Base-by-base conservation (phyloP, 805 yeast species). In the Nakazawaea populi region DNA sequence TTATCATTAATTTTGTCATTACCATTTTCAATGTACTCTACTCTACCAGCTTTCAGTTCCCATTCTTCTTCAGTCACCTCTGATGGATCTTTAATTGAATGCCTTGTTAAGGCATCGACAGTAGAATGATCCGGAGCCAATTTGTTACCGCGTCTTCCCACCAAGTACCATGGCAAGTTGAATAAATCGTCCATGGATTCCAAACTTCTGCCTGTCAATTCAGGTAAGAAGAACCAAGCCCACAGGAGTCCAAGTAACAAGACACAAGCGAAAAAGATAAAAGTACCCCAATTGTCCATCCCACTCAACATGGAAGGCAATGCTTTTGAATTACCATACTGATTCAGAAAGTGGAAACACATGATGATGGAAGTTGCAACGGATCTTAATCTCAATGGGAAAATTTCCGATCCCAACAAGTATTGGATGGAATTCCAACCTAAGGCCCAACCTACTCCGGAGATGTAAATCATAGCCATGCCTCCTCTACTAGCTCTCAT, bases 371-470 rank as follows among this genome's bases (percentile, higher is more conserved):
- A 71, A 44, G 42, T 46, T 12, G 49, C 49, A 7, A 42, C 47
- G 10, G 52, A 50, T 45, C 52, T 50, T 43, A 50, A 45, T 51
- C 73, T 69, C 58, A 79, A 63, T 24, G 84, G 84, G 58, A 79
- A 72, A 48, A 80, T 70, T 59, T 80, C 85, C 4, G 83, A 70
- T 51, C 77, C 77, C 75, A 30, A 78, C 82, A 55, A 76, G 34
- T 50, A 50, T 36, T 63, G 37, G 44, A 79, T 67, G 0, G 79
- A 67, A 63, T 80, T 80, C 74, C 77, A 80, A 39, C 84, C 84
- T 62, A 79, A 60, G 36, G 81, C 75, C 85, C 84, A 80, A 36
- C 83, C 83, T 27, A 71, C 67, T 55, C 84, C 85, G 32, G 73
- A 67, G 35, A 79, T 56, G 56, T 67, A 79, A 27, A 80, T 58